Conservation (phyloP, 78 protist species). For the Monosiga brevicollis region DNA sequence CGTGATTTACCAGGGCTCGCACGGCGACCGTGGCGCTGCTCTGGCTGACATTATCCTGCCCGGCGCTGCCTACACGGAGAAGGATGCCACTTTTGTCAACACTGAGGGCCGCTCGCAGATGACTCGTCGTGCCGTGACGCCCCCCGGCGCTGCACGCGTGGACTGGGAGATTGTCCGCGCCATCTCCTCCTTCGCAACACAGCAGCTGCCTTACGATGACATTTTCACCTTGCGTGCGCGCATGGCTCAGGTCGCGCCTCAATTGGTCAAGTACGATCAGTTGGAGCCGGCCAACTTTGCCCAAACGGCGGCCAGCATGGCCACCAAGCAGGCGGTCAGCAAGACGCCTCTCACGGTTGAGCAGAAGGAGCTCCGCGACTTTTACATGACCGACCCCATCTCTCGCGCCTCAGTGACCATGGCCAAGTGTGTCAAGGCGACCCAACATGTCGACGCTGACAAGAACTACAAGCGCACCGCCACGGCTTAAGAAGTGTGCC, state of each 20-base stretch:
- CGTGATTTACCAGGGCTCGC: slow-evolving; percentile 44
- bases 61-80: slow-evolving; percentile 61
- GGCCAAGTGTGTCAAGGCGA: slow-evolving; percentile 31
- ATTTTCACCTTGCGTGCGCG: slow-evolving; percentile 13
- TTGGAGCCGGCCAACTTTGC: not conserved
- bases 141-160: slow-evolving; percentile 53
- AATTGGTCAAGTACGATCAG: not conserved
- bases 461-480: no score
- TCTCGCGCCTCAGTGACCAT: slow-evolving; percentile 18
- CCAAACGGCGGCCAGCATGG: not conserved
- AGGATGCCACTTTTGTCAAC: slow-evolving; percentile 48
- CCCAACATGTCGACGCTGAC: not conserved
- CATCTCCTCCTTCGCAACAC: slow-evolving; percentile 19
- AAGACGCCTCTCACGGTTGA: not conserved
- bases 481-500: no score
- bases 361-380: slow-evolving; percentile 16
- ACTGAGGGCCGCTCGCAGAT: slow-evolving; percentile 56
- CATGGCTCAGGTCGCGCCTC: slow-evolving; percentile 19
- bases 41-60: slow-evolving; percentile 51
- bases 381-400: slow-evolving; percentile 31
- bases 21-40: slow-evolving; percentile 35
- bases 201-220: slow-evolving; percentile 22
- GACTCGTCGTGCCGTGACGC: slow-evolving; percentile 24
- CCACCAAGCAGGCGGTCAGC: not conserved
- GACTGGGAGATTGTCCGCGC: slow-evolving; percentile 54